Evolutionary conservation across 78 protist species (phyloP), one percentile per base, ranked within the genome.

Genomic region (Capsaspora owczarzaki): DNA sequence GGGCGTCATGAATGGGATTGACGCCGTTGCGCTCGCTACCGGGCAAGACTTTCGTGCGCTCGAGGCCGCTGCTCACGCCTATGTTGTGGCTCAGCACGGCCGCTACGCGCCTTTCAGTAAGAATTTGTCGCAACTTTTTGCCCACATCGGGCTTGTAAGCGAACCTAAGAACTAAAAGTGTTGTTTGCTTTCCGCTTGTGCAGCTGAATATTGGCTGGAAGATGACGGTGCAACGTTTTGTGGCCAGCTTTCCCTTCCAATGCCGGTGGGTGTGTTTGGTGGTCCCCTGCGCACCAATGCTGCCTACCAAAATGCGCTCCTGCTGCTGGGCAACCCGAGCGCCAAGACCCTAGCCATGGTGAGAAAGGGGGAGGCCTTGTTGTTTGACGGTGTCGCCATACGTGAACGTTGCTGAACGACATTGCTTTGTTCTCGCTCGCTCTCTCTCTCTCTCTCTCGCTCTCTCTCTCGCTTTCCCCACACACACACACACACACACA

Each of bases 1-100:
- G 60, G 88, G 88, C 22, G 31, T 85, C 5, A 78, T 85, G 82
- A 85, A 85, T 20, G 88, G 88, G 23, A 44, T 85, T 2, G 88
- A 79, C 35, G 61, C 88, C 40, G 88, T 79, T 33, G 76, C 77
- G 38, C 29, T 85, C 20, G 88, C 88, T 27, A 56, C 76, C 46
- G 88, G 88, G 12, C 79, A 85, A 27, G 88, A 85, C 79, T 70
- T 31, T 41, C 84, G 88, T 27, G 77, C 84, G 23, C 68, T 78
- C 31, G 81, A 72, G 69, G 61, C 78, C 44, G 86, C 47, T 0
- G 83, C 76, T 1, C 77, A 68, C 47, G 83, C 76, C 0, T 46
- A 49, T 68, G 82, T 42, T 0, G 69, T n/a, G 37, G 42, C 46
- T 3, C 2, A 61, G n/a, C n/a, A n/a, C n/a, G n/a, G n/a, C n/a